Evolutionary conservation across 805 yeast species (phyloP).

Genomic region (Komagataella pseudopastoris): DNA sequence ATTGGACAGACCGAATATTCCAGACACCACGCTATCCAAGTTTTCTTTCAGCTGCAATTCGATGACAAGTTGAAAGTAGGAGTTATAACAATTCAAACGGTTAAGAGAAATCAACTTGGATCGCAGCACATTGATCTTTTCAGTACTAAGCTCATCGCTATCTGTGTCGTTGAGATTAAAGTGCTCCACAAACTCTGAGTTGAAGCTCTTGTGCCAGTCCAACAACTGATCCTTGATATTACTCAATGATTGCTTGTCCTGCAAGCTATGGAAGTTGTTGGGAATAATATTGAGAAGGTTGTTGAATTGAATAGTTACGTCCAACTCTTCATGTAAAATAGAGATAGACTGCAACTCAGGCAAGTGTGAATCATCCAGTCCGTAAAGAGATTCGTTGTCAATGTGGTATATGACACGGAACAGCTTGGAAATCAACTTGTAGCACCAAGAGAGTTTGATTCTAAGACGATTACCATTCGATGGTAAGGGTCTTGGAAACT

Average conservation of each 20-base stretch:
- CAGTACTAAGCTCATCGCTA: neutral
- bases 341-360: conserved; percentile 22
- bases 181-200: neutral
- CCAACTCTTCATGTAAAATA: conserved; percentile 19
- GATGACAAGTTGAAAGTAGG: neutral
- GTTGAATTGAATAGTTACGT: conserved; percentile 17
- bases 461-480: neutral
- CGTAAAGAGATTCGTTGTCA: conserved; percentile 1
- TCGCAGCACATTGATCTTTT: neutral
- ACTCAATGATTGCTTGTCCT: conserved; percentile 6
- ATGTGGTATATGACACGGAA: conserved; percentile 15
- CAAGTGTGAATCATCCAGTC: conserved; percentile 6
- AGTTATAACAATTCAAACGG: neutral
- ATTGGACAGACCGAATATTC: neutral
- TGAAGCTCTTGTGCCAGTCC: conserved; percentile 12
- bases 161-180: neutral
- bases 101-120: neutral
- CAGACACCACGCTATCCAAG: neutral
- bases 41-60: neutral
- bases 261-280: conserved; percentile 11
- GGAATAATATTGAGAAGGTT: conserved; percentile 19
- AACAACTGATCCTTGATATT: conserved; percentile 12
- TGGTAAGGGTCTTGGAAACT: neutral
- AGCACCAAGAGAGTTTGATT: conserved; percentile 29
- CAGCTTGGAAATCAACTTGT: conserved; percentile 18